These are phyloP conservation scores for Calocybe gangraenosa DNA, from an alignment of 768 basidiomycete species.

Conservation along the genomic window DNA sequence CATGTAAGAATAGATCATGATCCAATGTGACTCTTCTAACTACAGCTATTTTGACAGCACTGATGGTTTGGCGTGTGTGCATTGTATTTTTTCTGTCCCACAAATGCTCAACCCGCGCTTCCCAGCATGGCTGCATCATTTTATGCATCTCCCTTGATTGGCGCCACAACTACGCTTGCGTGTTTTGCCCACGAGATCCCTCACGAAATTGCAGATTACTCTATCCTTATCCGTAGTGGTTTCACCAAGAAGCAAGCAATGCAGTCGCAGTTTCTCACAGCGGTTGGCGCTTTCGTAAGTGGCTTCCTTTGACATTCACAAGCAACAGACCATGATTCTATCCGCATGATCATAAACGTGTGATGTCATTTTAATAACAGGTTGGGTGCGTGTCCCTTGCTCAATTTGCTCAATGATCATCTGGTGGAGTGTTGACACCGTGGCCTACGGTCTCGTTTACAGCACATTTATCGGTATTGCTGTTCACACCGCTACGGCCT, in stretches of 20 bases:
- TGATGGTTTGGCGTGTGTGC: slow-evolving; percentile 77
- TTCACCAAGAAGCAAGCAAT: slow-evolving; percentile 91
- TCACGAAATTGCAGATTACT: slow-evolving; percentile 96
- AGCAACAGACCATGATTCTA: slow-evolving; percentile 14
- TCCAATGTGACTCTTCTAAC: slow-evolving; percentile 7
- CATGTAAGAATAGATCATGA: slow-evolving; percentile 50
- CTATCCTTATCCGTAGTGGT: slow-evolving; percentile 85
- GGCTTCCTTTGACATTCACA: slow-evolving; percentile 20
- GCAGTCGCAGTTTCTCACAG: slow-evolving; percentile 90
- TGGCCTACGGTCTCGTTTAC: slow-evolving; percentile 14
- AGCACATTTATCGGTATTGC: slow-evolving; percentile 88
- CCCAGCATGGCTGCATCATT: slow-evolving; percentile 91
- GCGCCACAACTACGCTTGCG: slow-evolving; percentile 91
- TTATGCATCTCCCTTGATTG: slow-evolving; percentile 91
- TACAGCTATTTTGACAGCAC: slow-evolving; percentile 45
- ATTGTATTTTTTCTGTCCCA: background rate
- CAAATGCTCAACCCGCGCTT: background rate
- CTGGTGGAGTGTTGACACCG: no score
- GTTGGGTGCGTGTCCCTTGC: slow-evolving; percentile 31
- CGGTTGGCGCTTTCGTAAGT: slow-evolving; percentile 87
- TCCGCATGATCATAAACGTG: slow-evolving; percentile 16
- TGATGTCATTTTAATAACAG: slow-evolving; percentile 19
- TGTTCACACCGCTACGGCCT: slow-evolving; percentile 71
- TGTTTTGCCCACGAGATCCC: slow-evolving; percentile 96
- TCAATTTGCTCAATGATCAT: no score